Evolutionary conservation across 768 basidiomycete species (phyloP).

Genomic region (Naematelia aurantialba): DNA sequence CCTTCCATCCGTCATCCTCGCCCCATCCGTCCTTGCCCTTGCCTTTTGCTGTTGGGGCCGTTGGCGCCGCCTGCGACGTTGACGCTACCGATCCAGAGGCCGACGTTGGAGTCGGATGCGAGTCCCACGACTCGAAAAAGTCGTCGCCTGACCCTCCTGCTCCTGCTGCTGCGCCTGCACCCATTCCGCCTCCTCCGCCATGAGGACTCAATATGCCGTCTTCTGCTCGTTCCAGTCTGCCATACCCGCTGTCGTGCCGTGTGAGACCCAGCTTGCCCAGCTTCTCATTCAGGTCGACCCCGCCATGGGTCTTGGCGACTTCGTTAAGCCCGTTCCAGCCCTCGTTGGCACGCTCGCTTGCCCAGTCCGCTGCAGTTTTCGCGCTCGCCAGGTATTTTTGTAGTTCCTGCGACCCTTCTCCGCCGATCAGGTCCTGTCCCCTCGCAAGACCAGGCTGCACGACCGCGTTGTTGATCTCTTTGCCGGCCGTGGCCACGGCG

Average conservation of each 20-base stretch:
- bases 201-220: conserved; percentile 34
- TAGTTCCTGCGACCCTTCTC: conserved; percentile 22
- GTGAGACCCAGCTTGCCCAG: conserved; percentile 64
- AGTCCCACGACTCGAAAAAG: conserved; percentile 59
- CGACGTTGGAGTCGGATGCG: conserved; percentile 10
- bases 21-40: conserved; percentile 26
- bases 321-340: conserved; percentile 43
- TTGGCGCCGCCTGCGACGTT: neutral
- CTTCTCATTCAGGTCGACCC: conserved; percentile 78
- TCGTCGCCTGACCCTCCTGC: conserved; percentile 58
- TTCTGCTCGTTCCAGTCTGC: conserved; percentile 33
- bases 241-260: conserved; percentile 44
- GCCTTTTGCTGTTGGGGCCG: conserved; percentile 9
- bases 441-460: conserved; percentile 84
- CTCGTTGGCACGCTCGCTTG: conserved; percentile 38
- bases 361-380: conserved; percentile 32
- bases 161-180: conserved; percentile 44
- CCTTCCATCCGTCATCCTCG: conserved; percentile 68
- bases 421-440: conserved; percentile 51
- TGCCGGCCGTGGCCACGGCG: conserved; percentile 65
- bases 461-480: conserved; percentile 75
- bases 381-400: conserved; percentile 18
- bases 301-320: conserved; percentile 61
- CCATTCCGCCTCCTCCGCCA: conserved; percentile 26
- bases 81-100: conserved; percentile 1